Evolutionary conservation across 768 basidiomycete genomes (phyloP).

Genomic region (Leccinum subtestaceum): DNA sequence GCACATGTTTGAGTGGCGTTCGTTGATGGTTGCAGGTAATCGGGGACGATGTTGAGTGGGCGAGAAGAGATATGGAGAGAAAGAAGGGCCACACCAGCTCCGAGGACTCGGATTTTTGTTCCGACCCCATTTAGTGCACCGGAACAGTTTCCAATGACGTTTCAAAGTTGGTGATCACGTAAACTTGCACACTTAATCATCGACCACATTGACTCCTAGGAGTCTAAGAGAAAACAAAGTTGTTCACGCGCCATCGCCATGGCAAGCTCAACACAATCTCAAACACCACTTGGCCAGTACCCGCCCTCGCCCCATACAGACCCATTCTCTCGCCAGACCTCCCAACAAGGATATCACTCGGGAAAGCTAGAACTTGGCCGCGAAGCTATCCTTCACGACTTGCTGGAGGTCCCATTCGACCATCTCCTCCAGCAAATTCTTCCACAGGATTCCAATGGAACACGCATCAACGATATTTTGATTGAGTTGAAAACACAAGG

Average conservation of each 20-base stretch:
- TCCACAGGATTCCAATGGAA: not conserved
- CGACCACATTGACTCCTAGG: too few relatives aligned
- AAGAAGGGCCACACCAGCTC: conserved; percentile 15
- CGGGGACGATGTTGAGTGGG: not conserved
- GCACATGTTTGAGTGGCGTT: not conserved
- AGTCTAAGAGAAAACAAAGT: too few relatives aligned
- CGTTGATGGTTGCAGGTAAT: not conserved
- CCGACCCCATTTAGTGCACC: too few relatives aligned
- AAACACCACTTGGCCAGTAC: too few relatives aligned
- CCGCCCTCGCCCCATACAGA: not conserved
- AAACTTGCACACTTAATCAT: too few relatives aligned
- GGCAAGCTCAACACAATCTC: too few relatives aligned
- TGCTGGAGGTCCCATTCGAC: not conserved
- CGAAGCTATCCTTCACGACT: not conserved
- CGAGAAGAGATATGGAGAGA: not conserved
- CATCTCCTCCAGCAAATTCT: not conserved
- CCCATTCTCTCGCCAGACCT: not conserved
- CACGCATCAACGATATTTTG: not conserved
- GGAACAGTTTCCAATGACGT: not conserved
- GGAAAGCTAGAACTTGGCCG: not conserved
- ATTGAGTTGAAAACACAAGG: not conserved
- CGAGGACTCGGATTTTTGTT: conserved; percentile 12
- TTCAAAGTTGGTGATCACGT: too few relatives aligned
- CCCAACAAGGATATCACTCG: not conserved
- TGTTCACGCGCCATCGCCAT: too few relatives aligned